Base-by-base conservation (phyloP, 2,329 filamentous ascomycete species). In the Colletotrichum sojae region DNA sequence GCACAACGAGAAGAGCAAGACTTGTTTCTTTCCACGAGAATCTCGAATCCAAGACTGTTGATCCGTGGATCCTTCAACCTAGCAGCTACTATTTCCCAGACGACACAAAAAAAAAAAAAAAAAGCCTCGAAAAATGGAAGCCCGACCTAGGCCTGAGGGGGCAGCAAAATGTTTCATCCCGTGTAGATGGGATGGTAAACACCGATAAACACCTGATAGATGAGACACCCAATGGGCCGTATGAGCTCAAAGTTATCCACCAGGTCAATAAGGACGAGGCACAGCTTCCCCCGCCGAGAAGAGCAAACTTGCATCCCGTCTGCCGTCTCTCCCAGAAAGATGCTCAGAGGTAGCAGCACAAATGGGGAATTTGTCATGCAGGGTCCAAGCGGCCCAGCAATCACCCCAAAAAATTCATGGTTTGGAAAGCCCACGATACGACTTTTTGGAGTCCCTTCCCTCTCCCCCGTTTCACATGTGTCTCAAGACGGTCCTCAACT, bases 341-440 rank as follows among this genome's bases (percentile, higher is more conserved):
- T 36, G 31, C 31, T 36, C 31, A 43, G 16, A 53, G 25, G 53
- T 45, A 52, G 43, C 57, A 49, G 31, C 51, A 48, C 8, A 39
- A 36, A 52, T 63, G 45, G 27, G n/a, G 52, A 58, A 70, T 70
- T 70, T 70, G 67, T 70, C 67, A 70, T 68, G 52, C 67, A 52
- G 27, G 57, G 69, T 57, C 66, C 52, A 65, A 70, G 66, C 55
- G 53, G 27, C n/a, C 18, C 43, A 15, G 36, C 25, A 22, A 36
- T n/a, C 27, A 22, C 16, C 20, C 20, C 31, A 8, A 36, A 36
- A 36, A 49, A 20, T 52, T 52, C 51, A 36, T 43, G 31, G 59
- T 27, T 43, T 18, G 49, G 49, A 49, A 20, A 56, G 61, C 31
- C 31, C 31, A 36, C 18, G 49, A 61, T 16, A 27, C 57, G 51